A percentile compares a stretch with the other conserved stretches of the same genome.
Evolutionary conservation across 768 basidiomycete species (phyloP).

Genomic region (Boletus coccyginus): DNA sequence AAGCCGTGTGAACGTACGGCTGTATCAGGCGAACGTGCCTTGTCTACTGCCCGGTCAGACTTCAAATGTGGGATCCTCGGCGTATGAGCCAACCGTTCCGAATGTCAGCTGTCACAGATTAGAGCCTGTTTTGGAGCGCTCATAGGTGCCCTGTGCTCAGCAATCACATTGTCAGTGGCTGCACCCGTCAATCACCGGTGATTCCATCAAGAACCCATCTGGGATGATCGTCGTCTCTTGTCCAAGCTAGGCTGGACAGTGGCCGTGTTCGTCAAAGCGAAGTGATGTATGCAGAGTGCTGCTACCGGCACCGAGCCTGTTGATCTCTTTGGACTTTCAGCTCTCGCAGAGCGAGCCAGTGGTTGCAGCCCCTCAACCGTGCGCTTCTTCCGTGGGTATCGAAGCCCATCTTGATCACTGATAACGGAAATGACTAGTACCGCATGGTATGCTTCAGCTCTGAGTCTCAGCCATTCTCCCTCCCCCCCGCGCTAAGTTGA

Average conservation of each 20-base stretch:
- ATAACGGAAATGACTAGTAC: slow-evolving; percentile 28
- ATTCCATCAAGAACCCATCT: slow-evolving; percentile 10
- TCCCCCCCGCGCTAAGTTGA: background rate
- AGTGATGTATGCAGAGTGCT: background rate
- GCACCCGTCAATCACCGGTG: slow-evolving; percentile 4
- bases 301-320: slow-evolving; percentile 2
- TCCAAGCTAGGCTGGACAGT: background rate
- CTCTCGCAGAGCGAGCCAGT: background rate
- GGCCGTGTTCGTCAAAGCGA: background rate
- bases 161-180: background rate
- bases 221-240: slow-evolving; percentile 4
- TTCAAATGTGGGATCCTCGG: slow-evolving; percentile 6
- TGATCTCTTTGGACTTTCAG: background rate
- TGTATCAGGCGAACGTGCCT: slow-evolving; percentile 6
- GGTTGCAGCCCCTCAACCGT: background rate
- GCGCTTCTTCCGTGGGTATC: background rate
- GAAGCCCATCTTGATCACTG: slow-evolving; percentile 3
- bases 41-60: background rate
- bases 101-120: background rate
- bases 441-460: slow-evolving; percentile 10
- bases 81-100: background rate
- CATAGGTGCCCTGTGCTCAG: background rate
- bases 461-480: background rate
- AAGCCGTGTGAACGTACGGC: slow-evolving; percentile 23
- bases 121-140: background rate